Evolutionary conservation across 306 rosid species (phyloP).

Genomic region (Prunus fruticosa): DNA sequence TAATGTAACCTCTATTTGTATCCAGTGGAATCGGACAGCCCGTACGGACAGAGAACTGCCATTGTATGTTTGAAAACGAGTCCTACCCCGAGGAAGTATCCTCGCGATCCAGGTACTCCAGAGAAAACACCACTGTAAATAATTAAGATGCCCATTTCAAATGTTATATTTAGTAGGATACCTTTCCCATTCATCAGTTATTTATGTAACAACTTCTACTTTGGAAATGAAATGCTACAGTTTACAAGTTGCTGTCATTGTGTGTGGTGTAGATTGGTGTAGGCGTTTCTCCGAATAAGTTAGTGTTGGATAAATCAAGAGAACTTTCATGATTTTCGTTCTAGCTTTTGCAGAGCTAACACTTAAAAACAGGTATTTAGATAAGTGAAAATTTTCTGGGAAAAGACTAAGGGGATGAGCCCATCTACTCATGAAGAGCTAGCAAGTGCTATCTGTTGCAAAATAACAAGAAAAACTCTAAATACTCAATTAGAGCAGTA

Average conservation of each 20-base stretch:
- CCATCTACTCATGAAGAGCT: neutral
- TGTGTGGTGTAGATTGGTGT: neutral
- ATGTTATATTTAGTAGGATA: conserved; percentile 14
- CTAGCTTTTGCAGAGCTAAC: neutral
- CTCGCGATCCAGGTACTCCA: conserved; percentile 84
- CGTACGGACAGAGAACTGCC: conserved; percentile 80
- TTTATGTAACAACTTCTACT: conserved; percentile 6
- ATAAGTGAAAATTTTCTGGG: neutral
- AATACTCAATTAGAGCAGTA: too few species aligned
- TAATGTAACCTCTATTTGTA: conserved; percentile 2
- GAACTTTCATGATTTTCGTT: neutral
- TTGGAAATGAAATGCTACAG: neutral
- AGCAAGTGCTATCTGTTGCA: neutral
- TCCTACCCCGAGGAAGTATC: conserved; percentile 69
- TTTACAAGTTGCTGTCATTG: neutral
- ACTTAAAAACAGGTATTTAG: neutral
- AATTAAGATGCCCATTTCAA: conserved; percentile 1
- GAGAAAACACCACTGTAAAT: conserved; percentile 66
- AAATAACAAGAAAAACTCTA: neutral
- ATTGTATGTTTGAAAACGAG: conserved; percentile 61
- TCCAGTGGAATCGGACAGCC: conserved; percentile 83
- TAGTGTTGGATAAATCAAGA: neutral
- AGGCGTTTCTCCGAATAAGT: neutral
- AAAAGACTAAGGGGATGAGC: neutral
- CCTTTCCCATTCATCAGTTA: neutral